A percentile compares a stretch with the other conserved stretches of the same genome.
Conservation (phyloP, 148 eudicot species). For the Rhododendron simsii region DNA sequence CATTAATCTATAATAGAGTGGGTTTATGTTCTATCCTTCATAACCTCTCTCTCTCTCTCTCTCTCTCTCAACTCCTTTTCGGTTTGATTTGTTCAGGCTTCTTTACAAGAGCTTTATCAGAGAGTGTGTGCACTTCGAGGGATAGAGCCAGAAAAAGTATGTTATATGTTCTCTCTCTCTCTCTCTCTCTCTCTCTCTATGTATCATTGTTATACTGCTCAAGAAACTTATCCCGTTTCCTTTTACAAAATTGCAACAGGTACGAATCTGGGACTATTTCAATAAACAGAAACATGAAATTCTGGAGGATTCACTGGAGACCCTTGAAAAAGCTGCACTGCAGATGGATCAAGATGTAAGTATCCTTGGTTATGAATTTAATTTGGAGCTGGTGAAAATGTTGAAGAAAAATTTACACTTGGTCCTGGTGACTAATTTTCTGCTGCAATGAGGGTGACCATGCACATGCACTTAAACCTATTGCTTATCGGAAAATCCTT, state of each 20-base stretch:
- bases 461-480: background rate
- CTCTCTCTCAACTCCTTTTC: background rate
- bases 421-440: background rate
- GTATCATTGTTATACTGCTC: background rate
- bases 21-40: background rate
- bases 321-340: conserved; percentile 70
- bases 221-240: background rate
- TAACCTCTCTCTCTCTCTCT: background rate
- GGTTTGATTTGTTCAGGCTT: conserved; percentile 44
- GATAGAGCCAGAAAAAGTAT: conserved; percentile 56
- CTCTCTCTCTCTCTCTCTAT: too few relatives aligned
- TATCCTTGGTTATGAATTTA: conserved; percentile 1
- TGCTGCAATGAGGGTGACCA: background rate
- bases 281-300: conserved; percentile 41
- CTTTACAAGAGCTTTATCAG: conserved; percentile 63
- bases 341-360: conserved; percentile 96
- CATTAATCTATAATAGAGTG: background rate
- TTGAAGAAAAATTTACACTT: background rate
- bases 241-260: conserved; percentile 33
- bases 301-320: conserved; percentile 47
- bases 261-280: conserved; percentile 80
- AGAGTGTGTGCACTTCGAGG: conserved; percentile 58
- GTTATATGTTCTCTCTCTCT: background rate
- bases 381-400: background rate
- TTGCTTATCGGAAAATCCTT: background rate